A percentile compares a stretch with the other conserved stretches of the same genome.
These are phyloP conservation scores for Canavalia gladiata DNA, from an alignment of 306 rosid species.

Conservation along the genomic window DNA sequence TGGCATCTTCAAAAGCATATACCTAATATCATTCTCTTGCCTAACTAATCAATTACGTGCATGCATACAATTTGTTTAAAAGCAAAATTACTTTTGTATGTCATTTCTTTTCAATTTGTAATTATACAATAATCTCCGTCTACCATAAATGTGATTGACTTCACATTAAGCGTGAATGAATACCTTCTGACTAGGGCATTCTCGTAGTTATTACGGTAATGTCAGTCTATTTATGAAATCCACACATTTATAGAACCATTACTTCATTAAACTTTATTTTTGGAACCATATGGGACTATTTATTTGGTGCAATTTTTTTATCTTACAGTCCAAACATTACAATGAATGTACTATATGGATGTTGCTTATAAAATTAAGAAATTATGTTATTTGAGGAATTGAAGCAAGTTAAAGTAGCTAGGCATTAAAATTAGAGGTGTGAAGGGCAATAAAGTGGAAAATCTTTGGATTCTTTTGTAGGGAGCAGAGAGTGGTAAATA, in stretches of 20 bases:
- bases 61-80: background rate
- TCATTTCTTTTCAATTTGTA: conserved; percentile 20
- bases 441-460: conserved; percentile 29
- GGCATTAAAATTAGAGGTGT: conserved; percentile 2
- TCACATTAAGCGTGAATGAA: background rate
- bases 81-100: background rate
- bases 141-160: background rate
- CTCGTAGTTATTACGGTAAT: background rate
- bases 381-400: background rate
- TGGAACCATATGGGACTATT: background rate
- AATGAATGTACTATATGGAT: too few species aligned
- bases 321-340: background rate
- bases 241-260: background rate
- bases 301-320: background rate
- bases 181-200: background rate
- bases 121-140: background rate
- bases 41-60: conserved; percentile 23
- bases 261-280: too few species aligned
- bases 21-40: conserved; percentile 43
- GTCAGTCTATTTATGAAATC: background rate
- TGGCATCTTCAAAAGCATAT: conserved; percentile 62
- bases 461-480: conserved; percentile 44
- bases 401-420: conserved; percentile 20
- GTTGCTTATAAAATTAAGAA: background rate
- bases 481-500: background rate